Evolutionary conservation across 1,284 basidiomycete genomes (phyloP), one percentile per base, ranked within the genome.

Genomic region (Agroathelia rolfsii): DNA sequence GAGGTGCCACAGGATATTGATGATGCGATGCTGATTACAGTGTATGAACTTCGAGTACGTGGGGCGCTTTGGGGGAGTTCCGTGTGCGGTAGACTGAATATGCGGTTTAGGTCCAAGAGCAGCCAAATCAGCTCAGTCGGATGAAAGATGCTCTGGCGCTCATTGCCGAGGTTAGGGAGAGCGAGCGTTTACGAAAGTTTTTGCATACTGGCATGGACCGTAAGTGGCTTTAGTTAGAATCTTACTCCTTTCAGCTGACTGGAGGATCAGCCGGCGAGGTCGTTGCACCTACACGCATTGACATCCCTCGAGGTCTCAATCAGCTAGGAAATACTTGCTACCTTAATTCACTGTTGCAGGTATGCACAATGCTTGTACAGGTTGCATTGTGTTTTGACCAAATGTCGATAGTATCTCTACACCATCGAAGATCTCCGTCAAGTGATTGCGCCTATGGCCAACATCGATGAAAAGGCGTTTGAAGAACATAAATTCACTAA

Each of bases 251-350:
- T 21, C 14, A 35, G 17, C 24, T 26, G 32, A 9, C 17, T 32
- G 18, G n/a, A 12, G n/a, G n/a, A n/a, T n/a, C 37, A 85, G 82
- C 80, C 38, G 83, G 80, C 10, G 77, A 80, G 30, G 50, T 72
- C 7, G 48, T 57, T 20, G 50, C 58, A 4, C 59, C 64, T 17
- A 70, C 62, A 4, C 64, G 70, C 23, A 59, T 62, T 2, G 83
- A 88, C 39, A 64, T 80, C 46, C 90, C 90, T 10, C 72, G 88
- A 34, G 89, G 90, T 2, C 66, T 93, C 20, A 86, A 92, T 50
- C 92, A 94, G 51, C 75, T 95, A 20, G 89, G 89, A 33, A 95
- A 95, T 49, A 93, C 88, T 0, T 93, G 88, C 51, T 94, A 93
- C 53, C 66, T 94, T 35, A 93, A 93, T 52, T 92, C 87, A 12